Percentiles rank a stretch among this genome's conserved stretches.
Evolutionary conservation across 2,329 filamentous ascomycete species (phyloP).

Genomic region (Ophiostoma sp.): DNA sequence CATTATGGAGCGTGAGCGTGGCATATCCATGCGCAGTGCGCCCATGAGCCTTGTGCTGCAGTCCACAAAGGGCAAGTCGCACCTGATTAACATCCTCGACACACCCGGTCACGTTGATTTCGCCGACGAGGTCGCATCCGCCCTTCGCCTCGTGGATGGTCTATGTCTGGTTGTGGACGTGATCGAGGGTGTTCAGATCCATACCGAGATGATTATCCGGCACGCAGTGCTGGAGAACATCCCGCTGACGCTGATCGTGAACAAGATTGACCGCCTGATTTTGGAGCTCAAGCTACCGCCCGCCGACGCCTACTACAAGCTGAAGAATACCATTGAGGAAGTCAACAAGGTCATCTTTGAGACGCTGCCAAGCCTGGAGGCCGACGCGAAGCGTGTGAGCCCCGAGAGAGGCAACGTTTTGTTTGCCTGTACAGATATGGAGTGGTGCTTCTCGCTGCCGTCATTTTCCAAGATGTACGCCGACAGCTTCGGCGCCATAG

Average conservation of each 20-base stretch:
- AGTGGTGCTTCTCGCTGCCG: constrained; percentile 91
- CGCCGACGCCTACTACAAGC: constrained; percentile 95
- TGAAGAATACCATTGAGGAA: constrained; percentile 97
- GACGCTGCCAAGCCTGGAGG: constrained; percentile 70
- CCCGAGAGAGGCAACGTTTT: constrained; percentile 98
- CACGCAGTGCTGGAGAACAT: constrained; percentile 87
- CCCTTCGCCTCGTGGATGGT: constrained; percentile 81
- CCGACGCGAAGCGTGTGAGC: constrained; percentile 74
- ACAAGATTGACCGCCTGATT: constrained; percentile 95
- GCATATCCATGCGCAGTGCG: constrained; percentile 83
- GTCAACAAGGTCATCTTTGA: constrained; percentile 95
- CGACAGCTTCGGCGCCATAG: constrained; percentile 76
- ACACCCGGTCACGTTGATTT: constrained; percentile 98
- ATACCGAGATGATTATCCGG: constrained; percentile 95
- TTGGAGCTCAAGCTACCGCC: constrained; percentile 90
- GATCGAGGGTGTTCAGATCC: constrained; percentile 97
- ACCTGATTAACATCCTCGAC: constrained; percentile 90
- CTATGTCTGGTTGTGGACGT: constrained; percentile 92
- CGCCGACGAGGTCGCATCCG: constrained; percentile 89
- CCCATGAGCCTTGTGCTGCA: constrained; percentile 92
- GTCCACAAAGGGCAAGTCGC: constrained; percentile 85
- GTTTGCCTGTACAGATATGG: constrained; percentile 88
- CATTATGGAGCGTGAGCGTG: constrained; percentile 79
- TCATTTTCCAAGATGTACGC: constrained; percentile 97
- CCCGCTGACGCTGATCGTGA: constrained; percentile 83